Base-by-base conservation (phyloP, 768 basidiomycete genomes). In the Porphyrellus cyaneotinctus region DNA sequence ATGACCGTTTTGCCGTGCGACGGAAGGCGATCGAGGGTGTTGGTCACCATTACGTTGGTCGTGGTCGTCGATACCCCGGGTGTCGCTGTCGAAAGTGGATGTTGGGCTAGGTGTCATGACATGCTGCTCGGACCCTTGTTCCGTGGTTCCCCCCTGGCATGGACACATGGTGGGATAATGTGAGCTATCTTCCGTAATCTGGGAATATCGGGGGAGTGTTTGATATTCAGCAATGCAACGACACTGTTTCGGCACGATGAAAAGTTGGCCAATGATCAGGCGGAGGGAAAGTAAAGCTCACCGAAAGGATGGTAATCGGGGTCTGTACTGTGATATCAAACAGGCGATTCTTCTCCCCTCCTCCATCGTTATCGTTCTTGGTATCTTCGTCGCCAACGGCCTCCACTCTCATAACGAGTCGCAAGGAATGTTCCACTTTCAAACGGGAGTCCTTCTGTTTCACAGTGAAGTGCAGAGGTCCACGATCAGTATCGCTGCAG, bases 251-350 rank as follows among this genome's bases (percentile, higher is more conserved):
- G 17, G 41, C 6, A 10, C 0, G 12, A 28, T 12, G 31, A 22
- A 26, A 47, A 48, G 24, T n/a, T 20, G 17, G 24, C 8, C 22
- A 31, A 32, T 32, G 31, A 38, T 28, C 26, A 28, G 26, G 13
- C 23, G 17, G 26, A 28, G 44, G 37, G 37, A 43, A 41, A 23
- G 23, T 0, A 26, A 22, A 28, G 74, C 88, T 75, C 59, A 92
- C 91, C 4, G 94, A 94, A 42, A 97, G 84, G 44, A 97, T 82
- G 37, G 91, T 84, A 26, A 97, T 78, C 0, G 93, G 92, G 0
- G 85, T 87, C 67, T 93, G 91, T 47, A 95, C 78, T 38, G 91
- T 82, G 58, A 95, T 90, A 62, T 95, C 95, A 65, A 88, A 93
- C 58, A 89, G 68, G 72, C 87, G 94, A 58, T 82, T 77, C 67